Evolutionary conservation across 768 basidiomycete genomes (phyloP).

Genomic region (Suillus alpinus): DNA sequence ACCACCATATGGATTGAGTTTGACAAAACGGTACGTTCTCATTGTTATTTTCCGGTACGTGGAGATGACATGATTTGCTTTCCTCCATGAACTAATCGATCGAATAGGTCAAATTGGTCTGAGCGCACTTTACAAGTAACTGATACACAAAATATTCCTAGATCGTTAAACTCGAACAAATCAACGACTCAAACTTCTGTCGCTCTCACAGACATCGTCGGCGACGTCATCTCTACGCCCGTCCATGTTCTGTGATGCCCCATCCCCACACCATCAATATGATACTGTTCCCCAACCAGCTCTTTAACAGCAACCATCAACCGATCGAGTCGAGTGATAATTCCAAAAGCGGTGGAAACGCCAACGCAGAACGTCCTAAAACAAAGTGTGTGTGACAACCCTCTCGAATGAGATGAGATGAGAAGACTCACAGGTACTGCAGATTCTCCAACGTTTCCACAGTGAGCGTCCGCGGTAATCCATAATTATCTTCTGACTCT

Average conservation of each 20-base stretch:
- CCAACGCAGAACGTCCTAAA: conserved; percentile 69
- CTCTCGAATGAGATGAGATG: conserved; percentile 4
- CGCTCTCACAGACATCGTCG: conserved; percentile 21
- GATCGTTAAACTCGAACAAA: background rate
- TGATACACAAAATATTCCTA: background rate
- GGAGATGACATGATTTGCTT: background rate
- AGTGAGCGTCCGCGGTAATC: conserved; percentile 67
- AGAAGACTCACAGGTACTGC: conserved; percentile 68
- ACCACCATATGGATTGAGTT: background rate
- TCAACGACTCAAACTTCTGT: background rate
- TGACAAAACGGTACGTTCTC: too few relatives aligned
- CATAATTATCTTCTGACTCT: conserved; percentile 72
- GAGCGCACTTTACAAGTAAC: background rate
- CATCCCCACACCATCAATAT: conserved; percentile 67
- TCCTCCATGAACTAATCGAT: background rate
- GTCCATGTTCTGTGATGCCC: conserved; percentile 16
- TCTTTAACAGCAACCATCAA: conserved; percentile 83
- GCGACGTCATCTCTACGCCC: conserved; percentile 31
- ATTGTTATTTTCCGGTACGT: too few relatives aligned
- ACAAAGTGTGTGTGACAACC: background rate
- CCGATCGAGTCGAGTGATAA: conserved; percentile 72
- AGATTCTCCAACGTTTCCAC: conserved; percentile 72
- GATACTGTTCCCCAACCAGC: conserved; percentile 83
- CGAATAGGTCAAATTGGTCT: background rate
- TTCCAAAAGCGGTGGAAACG: conserved; percentile 62